phyloP scores from a whole-genome alignment of 345 rosid species.

The Populus tremula region DNA sequence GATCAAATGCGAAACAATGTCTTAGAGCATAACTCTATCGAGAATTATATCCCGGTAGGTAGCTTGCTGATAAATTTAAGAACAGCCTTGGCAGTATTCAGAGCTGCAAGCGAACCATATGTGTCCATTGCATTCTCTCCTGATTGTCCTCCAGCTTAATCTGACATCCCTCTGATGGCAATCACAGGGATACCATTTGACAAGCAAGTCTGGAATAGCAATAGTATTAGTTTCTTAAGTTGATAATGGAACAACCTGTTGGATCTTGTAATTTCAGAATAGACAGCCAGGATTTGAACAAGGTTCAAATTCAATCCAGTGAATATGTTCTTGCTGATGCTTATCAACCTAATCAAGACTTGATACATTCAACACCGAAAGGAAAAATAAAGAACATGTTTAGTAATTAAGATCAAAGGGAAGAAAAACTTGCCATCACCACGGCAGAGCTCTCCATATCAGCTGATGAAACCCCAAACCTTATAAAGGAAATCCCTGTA shows the following conservation, averaged over 20 bases:
- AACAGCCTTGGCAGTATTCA: constrained; percentile 40
- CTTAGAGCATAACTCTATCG: too few species aligned
- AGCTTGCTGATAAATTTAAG: constrained; percentile 29
- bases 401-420: too few species aligned
- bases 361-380: neutral
- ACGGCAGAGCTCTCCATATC: constrained; percentile 60
- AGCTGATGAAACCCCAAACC: constrained; percentile 41
- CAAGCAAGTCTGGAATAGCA: constrained; percentile 36
- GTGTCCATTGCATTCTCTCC: constrained; percentile 28
- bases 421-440: constrained; percentile 29
- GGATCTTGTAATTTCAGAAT: too few species aligned
- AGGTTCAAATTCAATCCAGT: too few species aligned
- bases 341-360: too few species aligned
- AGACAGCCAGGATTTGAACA: too few species aligned
- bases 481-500: constrained; percentile 40
- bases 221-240: too few species aligned
- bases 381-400: neutral
- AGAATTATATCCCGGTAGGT: constrained; percentile 16
- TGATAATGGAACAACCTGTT: too few species aligned
- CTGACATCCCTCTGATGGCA: constrained; percentile 44
- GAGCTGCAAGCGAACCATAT: constrained; percentile 45
- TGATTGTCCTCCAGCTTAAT: constrained; percentile 43
- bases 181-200: constrained; percentile 49
- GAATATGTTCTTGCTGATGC: too few species aligned
- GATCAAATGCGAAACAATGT: too few species aligned